Percentiles rank a stretch among this genome's conserved stretches.
phyloP scores from a whole-genome alignment of 2,329 filamentous ascomycete species.

The Paecilomyces dactylethromorphus region DNA sequence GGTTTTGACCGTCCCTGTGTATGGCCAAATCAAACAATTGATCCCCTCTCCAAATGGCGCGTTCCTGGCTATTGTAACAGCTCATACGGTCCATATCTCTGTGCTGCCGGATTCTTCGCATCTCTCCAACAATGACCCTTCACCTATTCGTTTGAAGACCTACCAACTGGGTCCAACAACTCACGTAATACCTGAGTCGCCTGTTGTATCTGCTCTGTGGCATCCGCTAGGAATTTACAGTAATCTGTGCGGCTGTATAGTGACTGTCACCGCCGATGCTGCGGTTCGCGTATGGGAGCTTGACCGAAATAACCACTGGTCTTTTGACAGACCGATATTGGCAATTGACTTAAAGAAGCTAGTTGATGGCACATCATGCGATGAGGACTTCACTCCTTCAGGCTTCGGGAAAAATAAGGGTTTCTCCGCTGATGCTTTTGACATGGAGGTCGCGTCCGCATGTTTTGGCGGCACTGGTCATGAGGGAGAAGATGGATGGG shows the following conservation, averaged over 20 bases:
- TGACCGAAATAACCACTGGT: constrained; percentile 74
- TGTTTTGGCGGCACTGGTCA: constrained; percentile 70
- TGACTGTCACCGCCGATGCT: constrained; percentile 84
- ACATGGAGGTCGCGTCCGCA: constrained; percentile 90
- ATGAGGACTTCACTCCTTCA: constrained; percentile 77
- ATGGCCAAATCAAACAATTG: constrained; percentile 77
- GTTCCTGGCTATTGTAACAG: constrained; percentile 77
- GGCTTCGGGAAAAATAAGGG: constrained; percentile 66
- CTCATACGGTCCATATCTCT: constrained; percentile 81
- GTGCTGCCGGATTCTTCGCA: constrained; percentile 76
- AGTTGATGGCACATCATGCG: constrained; percentile 71
- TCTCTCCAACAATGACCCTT: constrained; percentile 61
- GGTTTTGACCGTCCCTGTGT: constrained; percentile 71
- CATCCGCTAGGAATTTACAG: constrained; percentile 72
- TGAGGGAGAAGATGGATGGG: constrained; percentile 65
- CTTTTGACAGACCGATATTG: constrained; percentile 75
- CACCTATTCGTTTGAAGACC: constrained; percentile 71
- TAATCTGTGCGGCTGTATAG: constrained; percentile 65
- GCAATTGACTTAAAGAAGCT: constrained; percentile 86
- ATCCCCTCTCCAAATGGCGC: constrained; percentile 74
- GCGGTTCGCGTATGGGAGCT: constrained; percentile 88
- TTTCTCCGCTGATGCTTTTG: constrained; percentile 82
- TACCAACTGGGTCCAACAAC: constrained; percentile 89
- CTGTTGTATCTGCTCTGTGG: constrained; percentile 78
- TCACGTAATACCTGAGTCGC: constrained; percentile 78